Evolutionary conservation across 805 yeast genomes (phyloP), one percentile per base, ranked within the genome.

Genomic region (Komagataella mondaviorum): DNA sequence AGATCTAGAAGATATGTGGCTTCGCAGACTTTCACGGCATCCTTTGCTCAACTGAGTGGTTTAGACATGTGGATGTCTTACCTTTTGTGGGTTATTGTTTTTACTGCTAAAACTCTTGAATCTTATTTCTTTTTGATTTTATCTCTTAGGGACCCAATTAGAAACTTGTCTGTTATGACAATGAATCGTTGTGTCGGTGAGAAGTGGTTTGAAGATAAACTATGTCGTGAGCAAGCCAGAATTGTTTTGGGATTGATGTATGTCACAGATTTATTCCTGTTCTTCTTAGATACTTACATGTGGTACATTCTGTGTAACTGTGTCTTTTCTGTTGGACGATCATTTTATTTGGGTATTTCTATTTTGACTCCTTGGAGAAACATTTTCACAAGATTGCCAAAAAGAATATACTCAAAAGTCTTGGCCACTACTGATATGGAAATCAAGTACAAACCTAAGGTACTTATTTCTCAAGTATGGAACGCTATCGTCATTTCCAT

Each of bases 301-400:
- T 93, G 99, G 99, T 93, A 93, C 77, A 90, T 93, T 75, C 75
- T 93, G 61, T 83, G 86, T 68, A 93, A 91, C 80, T 85, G 96
- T 70, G 79, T 88, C 59, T 90, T 88, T 81, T 91, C 98, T 55
- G 88, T 93, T 63, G 97, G 96, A 61, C 88, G 96, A 67, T 93
- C 99, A 14, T 93, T 93, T 79, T 93, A 91, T 77, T 78, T 95
- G 70, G 99, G 99, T 85, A 90, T 93, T 62, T 93, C 99, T 48
- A 91, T 93, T 58, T 81, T 90, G 76, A 93, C 99, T 46, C 99
- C 99, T 56, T 93, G 99, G 99, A 88, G 98, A 81, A 93, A 95
- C 69, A 90, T 93, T 60, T 93, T 91, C 77, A 83, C 96, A 51
- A 84, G 99, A 71, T 75, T 93, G 67, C 99, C 99, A 67, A 93